phyloP scores from a whole-genome alignment of 106 monocot species.

The Triglochin maritima region DNA sequence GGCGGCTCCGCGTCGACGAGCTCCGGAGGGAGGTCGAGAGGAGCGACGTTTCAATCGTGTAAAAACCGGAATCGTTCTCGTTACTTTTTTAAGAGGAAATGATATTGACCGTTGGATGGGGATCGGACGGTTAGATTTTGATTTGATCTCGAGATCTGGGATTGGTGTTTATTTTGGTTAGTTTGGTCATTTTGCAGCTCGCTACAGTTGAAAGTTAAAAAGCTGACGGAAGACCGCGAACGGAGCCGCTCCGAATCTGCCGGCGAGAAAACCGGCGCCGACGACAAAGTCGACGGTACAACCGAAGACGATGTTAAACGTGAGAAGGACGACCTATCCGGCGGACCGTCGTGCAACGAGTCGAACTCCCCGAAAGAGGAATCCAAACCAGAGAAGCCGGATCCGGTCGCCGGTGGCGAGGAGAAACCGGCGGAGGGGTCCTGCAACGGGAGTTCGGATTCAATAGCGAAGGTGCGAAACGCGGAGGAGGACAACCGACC shows the following conservation, averaged over 20 bases:
- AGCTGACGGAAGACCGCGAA: conserved; percentile 8
- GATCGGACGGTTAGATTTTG: conserved; percentile 17
- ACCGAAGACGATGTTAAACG: neutral
- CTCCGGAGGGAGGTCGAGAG: conserved; percentile 75
- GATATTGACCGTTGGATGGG: conserved; percentile 18
- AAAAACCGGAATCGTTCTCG: conserved; percentile 4
- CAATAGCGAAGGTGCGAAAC: conserved; percentile 13
- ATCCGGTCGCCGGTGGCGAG: conserved; percentile 1
- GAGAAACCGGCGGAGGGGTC: conserved; percentile 37
- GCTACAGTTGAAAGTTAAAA: conserved; percentile 29
- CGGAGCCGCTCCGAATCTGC: neutral
- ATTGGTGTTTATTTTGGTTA: too few relatives aligned
- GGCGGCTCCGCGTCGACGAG: conserved; percentile 69
- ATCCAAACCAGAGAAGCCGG: neutral
- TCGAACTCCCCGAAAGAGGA: conserved; percentile 5
- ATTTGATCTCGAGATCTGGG: too few relatives aligned
- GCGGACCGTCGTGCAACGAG: conserved; percentile 5
- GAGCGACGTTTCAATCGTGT: conserved; percentile 74
- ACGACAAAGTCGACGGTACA: neutral
- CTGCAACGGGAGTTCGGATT: conserved; percentile 59
- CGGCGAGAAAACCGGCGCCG: neutral
- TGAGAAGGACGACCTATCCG: neutral
- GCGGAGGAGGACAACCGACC: neutral
- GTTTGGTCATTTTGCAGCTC: conserved; percentile 37
- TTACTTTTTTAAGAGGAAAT: too few relatives aligned